Conservation (phyloP, 345 rosid genomes). For the Eucalyptus melliodora region DNA sequence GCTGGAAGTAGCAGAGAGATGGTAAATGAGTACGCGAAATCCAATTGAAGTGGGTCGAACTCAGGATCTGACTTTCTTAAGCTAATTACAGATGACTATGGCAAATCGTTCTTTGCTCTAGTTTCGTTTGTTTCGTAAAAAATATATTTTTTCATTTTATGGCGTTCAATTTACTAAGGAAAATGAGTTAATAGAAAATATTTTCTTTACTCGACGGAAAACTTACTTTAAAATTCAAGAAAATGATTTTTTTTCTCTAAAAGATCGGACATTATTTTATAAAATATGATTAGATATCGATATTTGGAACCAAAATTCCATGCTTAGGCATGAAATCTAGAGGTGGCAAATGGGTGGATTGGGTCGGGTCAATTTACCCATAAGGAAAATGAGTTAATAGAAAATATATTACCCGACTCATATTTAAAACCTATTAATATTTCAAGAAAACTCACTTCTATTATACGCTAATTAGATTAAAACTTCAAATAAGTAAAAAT, state of each 20-base stretch:
- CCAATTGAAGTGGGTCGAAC: background rate
- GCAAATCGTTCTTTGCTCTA: background rate
- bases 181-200: rapidly evolving
- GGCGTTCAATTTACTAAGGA: rapidly evolving
- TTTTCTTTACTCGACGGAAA: rapidly evolving
- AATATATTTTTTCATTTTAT: no score
- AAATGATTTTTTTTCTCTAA: background rate
- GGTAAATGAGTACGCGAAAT: background rate
- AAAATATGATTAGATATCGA: no score
- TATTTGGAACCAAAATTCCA: rapidly evolving
- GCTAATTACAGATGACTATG: background rate
- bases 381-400: no score
- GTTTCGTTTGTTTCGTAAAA: background rate
- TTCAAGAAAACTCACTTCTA: no score
- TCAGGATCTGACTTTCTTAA: background rate
- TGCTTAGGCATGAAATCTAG: rapidly evolving
- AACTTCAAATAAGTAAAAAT: no score
- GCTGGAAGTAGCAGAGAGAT: background rate
- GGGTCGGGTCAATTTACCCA: no score
- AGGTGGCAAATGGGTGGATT: no score
- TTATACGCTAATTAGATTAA: no score
- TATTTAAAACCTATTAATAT: no score
- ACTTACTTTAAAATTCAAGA: background rate
- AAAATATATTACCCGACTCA: no score
- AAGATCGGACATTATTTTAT: rapidly evolving